phyloP scores from a whole-genome alignment of 257 asterid species.

The Sherardia arvensis region DNA sequence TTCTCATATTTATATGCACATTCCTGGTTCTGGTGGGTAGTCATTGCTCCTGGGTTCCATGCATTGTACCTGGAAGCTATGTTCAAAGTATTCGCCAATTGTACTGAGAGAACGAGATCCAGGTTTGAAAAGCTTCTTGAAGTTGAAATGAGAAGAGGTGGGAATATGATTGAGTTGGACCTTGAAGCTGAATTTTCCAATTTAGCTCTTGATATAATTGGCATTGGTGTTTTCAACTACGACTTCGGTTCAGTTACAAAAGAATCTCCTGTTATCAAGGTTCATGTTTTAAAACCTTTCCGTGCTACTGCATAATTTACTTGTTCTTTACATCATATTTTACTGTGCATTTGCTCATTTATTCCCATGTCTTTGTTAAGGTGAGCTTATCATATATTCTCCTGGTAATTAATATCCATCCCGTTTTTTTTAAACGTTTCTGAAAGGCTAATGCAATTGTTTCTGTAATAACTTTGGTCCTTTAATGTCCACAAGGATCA shows the following conservation, averaged over 20 bases:
- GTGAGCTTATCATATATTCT: neutral
- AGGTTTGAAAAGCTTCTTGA: constrained; percentile 69
- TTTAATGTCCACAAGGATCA: neutral
- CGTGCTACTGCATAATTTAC: neutral
- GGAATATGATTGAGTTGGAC: constrained; percentile 54
- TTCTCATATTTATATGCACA: neutral
- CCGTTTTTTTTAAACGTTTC: neutral
- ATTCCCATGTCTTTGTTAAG: constrained; percentile 3
- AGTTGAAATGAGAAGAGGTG: constrained; percentile 40
- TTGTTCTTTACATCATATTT: neutral
- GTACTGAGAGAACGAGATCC: constrained; percentile 57
- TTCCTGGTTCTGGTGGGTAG: constrained; percentile 29
- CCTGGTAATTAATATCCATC: neutral
- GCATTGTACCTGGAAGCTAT: constrained; percentile 89
- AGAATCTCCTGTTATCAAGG: constrained; percentile 97
- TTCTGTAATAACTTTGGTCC: neutral
- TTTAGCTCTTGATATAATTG: constrained; percentile 92
- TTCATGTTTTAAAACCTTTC: constrained; percentile 13
- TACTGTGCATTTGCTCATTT: neutral
- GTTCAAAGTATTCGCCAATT: constrained; percentile 74
- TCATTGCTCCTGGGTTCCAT: constrained; percentile 92
- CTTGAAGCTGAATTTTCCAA: constrained; percentile 92
- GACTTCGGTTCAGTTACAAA: constrained; percentile 93
- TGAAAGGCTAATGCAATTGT: constrained; percentile 1
- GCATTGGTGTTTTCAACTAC: constrained; percentile 84